These are phyloP conservation scores for Sicyos edulis DNA, from an alignment of 306 rosid genomes.

Conservation along the genomic window DNA sequence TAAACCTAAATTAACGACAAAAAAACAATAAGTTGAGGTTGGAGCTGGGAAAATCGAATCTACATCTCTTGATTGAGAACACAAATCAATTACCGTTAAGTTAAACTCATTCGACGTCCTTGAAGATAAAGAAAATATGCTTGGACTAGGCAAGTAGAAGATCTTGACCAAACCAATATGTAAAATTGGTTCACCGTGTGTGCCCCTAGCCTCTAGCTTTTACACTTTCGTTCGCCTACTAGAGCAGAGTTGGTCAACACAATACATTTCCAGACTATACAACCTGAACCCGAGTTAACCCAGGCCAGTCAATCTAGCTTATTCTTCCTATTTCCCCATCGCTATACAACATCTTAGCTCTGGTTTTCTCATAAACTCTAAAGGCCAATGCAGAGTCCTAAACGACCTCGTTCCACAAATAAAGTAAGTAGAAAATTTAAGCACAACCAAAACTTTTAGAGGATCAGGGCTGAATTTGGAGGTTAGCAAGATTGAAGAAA, in stretches of 20 bases:
- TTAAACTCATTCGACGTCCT: no score
- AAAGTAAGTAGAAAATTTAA: neutral
- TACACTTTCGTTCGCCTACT: neutral
- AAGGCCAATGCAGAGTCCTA: neutral
- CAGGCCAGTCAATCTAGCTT: neutral
- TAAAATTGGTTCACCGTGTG: neutral
- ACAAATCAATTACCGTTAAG: no score
- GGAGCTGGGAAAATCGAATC: no score
- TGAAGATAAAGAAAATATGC: constrained; percentile 8
- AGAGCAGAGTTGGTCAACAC: neutral
- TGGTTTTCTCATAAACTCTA: neutral
- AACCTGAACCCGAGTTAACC: neutral
- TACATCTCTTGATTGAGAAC: no score
- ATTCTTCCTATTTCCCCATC: neutral
- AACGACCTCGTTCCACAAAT: neutral
- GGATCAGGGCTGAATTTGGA: constrained; percentile 34
- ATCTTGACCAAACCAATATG: constrained; percentile 6
- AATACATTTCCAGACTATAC: constrained; percentile 2
- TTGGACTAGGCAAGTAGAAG: neutral
- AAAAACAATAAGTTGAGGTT: no score
- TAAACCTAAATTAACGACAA: no score
- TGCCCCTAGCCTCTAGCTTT: constrained; percentile 3
- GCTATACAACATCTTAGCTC: neutral
- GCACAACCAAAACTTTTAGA: neutral
- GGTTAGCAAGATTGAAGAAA: constrained; percentile 66